phyloP scores from a whole-genome alignment of 352 stramenopile species.

The Paralagenidium karlingii region DNA sequence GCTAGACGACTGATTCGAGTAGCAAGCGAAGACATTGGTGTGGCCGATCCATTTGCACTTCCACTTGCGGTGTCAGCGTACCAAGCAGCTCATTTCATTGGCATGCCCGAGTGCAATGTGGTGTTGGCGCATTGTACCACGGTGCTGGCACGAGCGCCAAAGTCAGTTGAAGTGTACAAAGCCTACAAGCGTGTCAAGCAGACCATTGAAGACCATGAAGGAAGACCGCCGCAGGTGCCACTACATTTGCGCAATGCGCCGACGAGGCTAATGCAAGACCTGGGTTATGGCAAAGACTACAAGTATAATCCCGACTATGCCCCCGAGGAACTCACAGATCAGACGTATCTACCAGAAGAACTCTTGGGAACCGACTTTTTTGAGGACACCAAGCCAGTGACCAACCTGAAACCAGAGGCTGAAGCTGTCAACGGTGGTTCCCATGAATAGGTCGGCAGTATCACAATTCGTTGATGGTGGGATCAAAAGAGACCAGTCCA shows the following conservation, averaged over 20 bases:
- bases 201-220: slow-evolving; percentile 38
- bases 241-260: slow-evolving; percentile 74
- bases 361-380: slow-evolving; percentile 54
- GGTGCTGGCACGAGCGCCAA: slow-evolving; percentile 65
- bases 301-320: slow-evolving; percentile 75
- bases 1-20: slow-evolving; percentile 71
- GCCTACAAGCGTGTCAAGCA: slow-evolving; percentile 73
- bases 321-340: slow-evolving; percentile 46
- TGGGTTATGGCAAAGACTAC: slow-evolving; percentile 70
- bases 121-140: slow-evolving; percentile 67
- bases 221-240: slow-evolving; percentile 54
- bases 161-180: slow-evolving; percentile 75
- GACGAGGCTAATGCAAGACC: slow-evolving; percentile 62
- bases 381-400: no score
- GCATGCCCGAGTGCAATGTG: slow-evolving; percentile 81
- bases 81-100: slow-evolving; percentile 58
- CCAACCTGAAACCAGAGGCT: no score
- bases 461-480: no score
- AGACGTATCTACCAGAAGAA: slow-evolving; percentile 75
- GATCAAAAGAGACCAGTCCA: no score
- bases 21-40: slow-evolving; percentile 73
- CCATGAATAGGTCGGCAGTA: no score
- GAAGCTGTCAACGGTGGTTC: no score
- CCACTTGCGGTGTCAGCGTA: slow-evolving; percentile 56
- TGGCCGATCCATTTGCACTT: slow-evolving; percentile 54